Conservation (phyloP, 108 stramenopile species). For the Cylindrotheca closterium region DNA sequence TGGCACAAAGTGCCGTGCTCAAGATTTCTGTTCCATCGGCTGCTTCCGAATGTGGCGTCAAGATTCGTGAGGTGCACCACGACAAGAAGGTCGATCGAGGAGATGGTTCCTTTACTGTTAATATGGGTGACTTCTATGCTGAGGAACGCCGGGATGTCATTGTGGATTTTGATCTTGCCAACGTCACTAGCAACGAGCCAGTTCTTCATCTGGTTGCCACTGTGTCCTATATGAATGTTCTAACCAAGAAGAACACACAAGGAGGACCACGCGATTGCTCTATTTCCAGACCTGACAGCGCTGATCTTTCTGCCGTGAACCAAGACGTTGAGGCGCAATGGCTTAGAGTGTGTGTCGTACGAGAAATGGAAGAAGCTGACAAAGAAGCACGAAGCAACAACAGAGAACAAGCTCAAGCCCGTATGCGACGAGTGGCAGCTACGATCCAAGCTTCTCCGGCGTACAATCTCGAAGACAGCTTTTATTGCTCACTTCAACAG, state of each 20-base stretch:
- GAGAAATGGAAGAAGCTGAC: background rate
- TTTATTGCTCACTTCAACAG: background rate
- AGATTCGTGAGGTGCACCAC: conserved; percentile 47
- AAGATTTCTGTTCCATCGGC: conserved; percentile 34
- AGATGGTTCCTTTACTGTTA: conserved; percentile 35
- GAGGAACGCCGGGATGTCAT: conserved; percentile 39
- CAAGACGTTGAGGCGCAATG: background rate
- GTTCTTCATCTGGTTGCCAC: background rate
- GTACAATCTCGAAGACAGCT: background rate
- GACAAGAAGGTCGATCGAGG: conserved; percentile 29
- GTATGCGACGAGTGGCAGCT: background rate
- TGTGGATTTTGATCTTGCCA: conserved; percentile 1
- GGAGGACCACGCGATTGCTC: background rate
- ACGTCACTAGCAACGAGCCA: background rate
- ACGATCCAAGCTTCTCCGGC: background rate
- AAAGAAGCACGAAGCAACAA: background rate
- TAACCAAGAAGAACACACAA: background rate
- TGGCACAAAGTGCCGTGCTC: conserved; percentile 55
- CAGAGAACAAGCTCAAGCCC: background rate
- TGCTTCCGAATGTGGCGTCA: conserved; percentile 22
- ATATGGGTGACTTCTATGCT: conserved; percentile 55
- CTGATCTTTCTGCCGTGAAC: background rate
- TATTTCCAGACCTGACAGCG: background rate
- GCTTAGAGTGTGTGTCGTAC: background rate
- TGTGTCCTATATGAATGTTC: background rate